These are phyloP conservation scores for Fusarium chuoi DNA, from an alignment of 2,329 filamentous ascomycete species.

Conservation along the genomic window DNA sequence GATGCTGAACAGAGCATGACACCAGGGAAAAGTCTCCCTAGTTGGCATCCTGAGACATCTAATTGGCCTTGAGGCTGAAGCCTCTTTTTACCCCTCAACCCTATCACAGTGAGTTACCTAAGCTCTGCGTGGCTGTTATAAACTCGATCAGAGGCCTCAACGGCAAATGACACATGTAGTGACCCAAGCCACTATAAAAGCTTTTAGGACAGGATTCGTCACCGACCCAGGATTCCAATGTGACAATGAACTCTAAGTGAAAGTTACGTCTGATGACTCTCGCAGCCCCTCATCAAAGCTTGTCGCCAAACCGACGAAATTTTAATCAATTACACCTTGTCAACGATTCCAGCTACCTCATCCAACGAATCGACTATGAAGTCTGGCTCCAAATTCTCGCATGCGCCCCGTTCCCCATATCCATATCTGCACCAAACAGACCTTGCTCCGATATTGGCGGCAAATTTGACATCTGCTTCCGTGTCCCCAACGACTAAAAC, in stretches of 20 bases:
- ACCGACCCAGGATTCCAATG: neutral
- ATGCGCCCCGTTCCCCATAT: constrained; percentile 15
- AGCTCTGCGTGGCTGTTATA: neutral
- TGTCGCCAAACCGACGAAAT: too few species aligned
- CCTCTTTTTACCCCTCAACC: too few species aligned
- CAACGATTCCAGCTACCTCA: neutral
- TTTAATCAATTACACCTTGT: neutral
- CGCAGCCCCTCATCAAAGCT: too few species aligned
- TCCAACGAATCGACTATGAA: neutral
- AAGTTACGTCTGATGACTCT: too few species aligned
- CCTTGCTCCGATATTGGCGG: neutral
- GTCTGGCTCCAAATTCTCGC: neutral
- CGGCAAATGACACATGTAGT: neutral
- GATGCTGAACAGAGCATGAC: neutral
- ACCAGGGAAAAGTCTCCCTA: neutral
- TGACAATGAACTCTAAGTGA: neutral
- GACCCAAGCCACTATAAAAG: neutral
- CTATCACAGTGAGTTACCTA: too few species aligned
- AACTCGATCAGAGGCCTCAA: neutral
- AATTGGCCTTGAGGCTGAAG: too few species aligned
- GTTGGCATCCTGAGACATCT: accelerated
- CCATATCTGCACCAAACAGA: constrained; percentile 17
- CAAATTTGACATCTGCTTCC: constrained; percentile 1
- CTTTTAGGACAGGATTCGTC: too few species aligned
- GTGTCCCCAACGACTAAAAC: constrained; percentile 3